Evolutionary conservation across 2,329 filamentous ascomycete genomes (phyloP), one percentile per base, ranked within the genome.

Genomic region (Trichophyton mentagrophytes): DNA sequence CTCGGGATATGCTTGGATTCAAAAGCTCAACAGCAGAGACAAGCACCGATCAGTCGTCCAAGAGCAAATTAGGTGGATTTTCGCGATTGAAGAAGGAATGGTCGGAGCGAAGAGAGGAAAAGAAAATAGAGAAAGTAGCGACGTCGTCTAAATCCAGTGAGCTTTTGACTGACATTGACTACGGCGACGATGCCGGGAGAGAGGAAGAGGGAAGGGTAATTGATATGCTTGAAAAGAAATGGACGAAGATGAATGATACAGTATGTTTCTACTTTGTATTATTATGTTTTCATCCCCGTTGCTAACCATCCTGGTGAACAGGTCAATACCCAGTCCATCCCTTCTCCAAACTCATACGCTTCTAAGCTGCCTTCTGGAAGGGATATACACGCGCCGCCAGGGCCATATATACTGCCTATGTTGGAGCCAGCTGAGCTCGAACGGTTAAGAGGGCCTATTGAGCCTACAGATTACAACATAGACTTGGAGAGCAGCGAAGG

Each of bases 161-260:
- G 17, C 66, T 68, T 38, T 70, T 69, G 56, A 69, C 69, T 2
- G 68, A 69, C 47, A 64, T 76, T 22, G 69, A 72, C 36, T 66
- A 72, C 27, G 91, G 91, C 0, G 78, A 85, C 53, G 91, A 96
- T 73, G 92, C 86, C 0, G 92, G 93, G 1, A 86, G 83, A 67
- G 75, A 89, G 17, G 93, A 97, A 71, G 93, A 99, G 74, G 84
- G 81, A 1, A 81, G 90, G 60, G 87, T 97, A 1, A 79, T 96
- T 58, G 88, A 93, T 67, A 89, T 93, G 84, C 76, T 99, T 38
- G 83, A 95, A 67, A 81, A 79, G 42, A 96, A 96, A 71, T 96
- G 93, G 92, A 84, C 83, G 64, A 93, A 90, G 75, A 84, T 90
- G 74, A 99, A 99, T 69, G 90, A 96, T 72, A 95, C 89, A 17